Evolutionary conservation across 2,329 filamentous ascomycete genomes (phyloP), one percentile per base, ranked within the genome.

Genomic region (Colletotrichum somersetense): DNA sequence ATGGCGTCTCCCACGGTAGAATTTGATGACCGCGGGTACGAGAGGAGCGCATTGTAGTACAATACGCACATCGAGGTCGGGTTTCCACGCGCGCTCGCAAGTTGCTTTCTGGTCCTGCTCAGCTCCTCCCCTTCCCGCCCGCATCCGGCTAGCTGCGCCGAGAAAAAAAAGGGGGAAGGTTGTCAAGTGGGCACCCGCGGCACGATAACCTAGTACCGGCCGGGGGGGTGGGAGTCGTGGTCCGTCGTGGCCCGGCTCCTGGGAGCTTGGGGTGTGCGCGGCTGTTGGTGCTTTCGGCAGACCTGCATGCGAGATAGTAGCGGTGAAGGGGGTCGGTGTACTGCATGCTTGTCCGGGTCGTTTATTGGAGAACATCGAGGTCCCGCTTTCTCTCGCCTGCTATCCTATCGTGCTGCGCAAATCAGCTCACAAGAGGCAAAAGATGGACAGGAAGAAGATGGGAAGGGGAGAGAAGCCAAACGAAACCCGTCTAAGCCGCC

Each of bases 301-400:
- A 69, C 59, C 69, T 69, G 68, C 68, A 71, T 71, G 53, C 33
- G 44, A 40, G 50, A 67, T 56, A 66, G 55, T 71, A 68, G 68
- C 68, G 68, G 68, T 71, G 68, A 71, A 71, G 59, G 59, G 50
- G 66, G 66, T 72, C 69, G 69, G 69, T 72, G 59, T 69, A 65
- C 35, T 64, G 55, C 66, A 71, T 64, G 50, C 35, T 56, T 55
- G 56, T 69, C 44, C 44, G 66, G 59, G 58, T 33, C 26, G 26
- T 35, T 55, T 35, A 42, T 8, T 42, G 40, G 40, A 50, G 35
- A 33, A 35, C 35, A 61, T 59, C 23, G 58, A 53, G 55, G 42
- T 59, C 64, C 66, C 59, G 58, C 69, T 56, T 64, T 53, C 69
- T 53, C 69, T 55, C 55, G 50, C 38, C 44, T 26, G 35, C 33